Base-by-base conservation (phyloP, 768 basidiomycete species). In the Russula sp. region DNA sequence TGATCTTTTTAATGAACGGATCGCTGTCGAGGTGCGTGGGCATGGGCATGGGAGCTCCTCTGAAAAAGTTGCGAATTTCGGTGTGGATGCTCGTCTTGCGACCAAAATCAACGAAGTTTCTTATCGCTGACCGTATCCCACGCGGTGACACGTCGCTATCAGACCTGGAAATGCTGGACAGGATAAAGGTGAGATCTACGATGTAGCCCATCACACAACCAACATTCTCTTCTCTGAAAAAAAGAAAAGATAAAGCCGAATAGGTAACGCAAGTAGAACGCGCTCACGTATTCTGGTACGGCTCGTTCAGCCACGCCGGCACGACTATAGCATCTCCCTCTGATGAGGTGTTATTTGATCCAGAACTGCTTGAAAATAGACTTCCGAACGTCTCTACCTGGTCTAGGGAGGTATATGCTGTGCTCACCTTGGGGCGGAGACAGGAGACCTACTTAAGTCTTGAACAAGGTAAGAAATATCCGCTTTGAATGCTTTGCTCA, bases 201-300 rank as follows among this genome's bases (percentile, higher is more conserved):
- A 61, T 56, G 47, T 61, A 61, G 35, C 54, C 54, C 55, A 56
- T 43, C n/a, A 50, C 48, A 18, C 34, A 36, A n/a, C 48, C 36
- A 7, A 56, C 14, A 42, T 61, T 36, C 47, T 61, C 55, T 1
- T 16, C 9, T 3, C 60, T 61, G 54, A 32, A 45, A 22, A 14
- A 56, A 14, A 25, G 22, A 14, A 56, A 14, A 25, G 22, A 14
- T 51, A 14, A 56, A n/a, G 2, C 18, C 3, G n/a, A 20, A 20
- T 18, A 8, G 8, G 29, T 20, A 8, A 35, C 10, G 9, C 7
- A 34, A 14, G 7, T 16, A 43, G 6, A 7, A 11, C 10, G 16
- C 11, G 10, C 25, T 61, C 29, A 61, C 60, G 13, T 56, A 29
- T 29, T 36, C 2, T 22, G 11, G 9, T 61, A 61, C 3, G 18